Evolutionary conservation across 495 filamentous ascomycete species (phyloP).

Genomic region (Annulohypoxylon moriforme): DNA sequence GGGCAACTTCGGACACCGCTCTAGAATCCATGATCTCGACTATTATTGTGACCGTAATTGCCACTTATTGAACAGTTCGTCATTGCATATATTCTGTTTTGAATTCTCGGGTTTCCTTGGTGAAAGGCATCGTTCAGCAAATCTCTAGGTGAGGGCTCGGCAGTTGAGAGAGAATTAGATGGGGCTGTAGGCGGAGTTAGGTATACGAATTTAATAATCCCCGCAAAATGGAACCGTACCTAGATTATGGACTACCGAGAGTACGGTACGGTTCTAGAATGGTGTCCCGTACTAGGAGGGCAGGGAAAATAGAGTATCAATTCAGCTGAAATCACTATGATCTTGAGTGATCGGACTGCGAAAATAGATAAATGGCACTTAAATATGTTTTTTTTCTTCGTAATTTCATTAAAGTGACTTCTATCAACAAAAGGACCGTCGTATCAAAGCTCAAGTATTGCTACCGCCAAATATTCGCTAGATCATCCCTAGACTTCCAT

Average conservation of each 20-base stretch:
- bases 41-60: not conserved
- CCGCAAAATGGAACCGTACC: slow-evolving; percentile 11
- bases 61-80: slow-evolving; percentile 25
- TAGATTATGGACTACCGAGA: slow-evolving; percentile 12
- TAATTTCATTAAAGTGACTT: slow-evolving; percentile 19
- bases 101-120: slow-evolving; percentile 5
- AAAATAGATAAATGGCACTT: not conserved
- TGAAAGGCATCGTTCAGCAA: slow-evolving; percentile 7
- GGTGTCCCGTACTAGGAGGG: not conserved
- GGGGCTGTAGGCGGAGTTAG: slow-evolving; percentile 29
- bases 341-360: not conserved
- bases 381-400: slow-evolving; percentile 5
- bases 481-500: slow-evolving; percentile 13
- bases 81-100: slow-evolving; percentile 24
- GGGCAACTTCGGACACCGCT: slow-evolving; percentile 43
- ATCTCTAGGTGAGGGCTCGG: slow-evolving; percentile 5
- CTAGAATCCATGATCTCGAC: slow-evolving; percentile 46
- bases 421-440: slow-evolving; percentile 22
- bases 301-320: not conserved
- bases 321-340: not conserved
- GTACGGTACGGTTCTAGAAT: slow-evolving; percentile 8
- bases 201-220: slow-evolving; percentile 29
- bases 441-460: slow-evolving; percentile 23
- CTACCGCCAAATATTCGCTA: slow-evolving; percentile 28
- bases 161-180: slow-evolving; percentile 18